Evolutionary conservation across 169 alveolate species (phyloP).

Genomic region (Babesia bigemina): DNA sequence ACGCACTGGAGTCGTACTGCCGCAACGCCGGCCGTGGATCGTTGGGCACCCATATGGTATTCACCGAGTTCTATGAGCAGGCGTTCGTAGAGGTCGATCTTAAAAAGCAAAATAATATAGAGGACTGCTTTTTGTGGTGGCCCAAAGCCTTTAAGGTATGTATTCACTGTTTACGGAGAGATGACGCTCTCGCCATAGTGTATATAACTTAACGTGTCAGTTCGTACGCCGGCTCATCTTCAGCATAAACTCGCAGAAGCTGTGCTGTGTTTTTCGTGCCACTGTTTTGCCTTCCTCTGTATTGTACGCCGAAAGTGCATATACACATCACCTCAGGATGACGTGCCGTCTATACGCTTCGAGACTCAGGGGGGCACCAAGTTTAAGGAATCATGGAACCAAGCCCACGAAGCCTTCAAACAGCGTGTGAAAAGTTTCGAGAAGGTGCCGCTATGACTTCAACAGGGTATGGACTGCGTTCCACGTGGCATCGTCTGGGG

Average conservation of each 20-base stretch:
- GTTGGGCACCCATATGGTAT: neutral
- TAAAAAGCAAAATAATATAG: slow-evolving; percentile 33
- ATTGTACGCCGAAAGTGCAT: neutral
- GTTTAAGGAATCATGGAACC: slow-evolving; percentile 61
- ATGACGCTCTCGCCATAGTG: neutral
- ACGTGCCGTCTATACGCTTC: slow-evolving; percentile 22
- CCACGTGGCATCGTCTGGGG: slow-evolving; percentile 10
- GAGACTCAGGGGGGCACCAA: slow-evolving; percentile 13
- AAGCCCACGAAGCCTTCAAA: slow-evolving; percentile 57
- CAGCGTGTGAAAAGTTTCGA: slow-evolving; percentile 45
- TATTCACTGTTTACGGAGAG: neutral
- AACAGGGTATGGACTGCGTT: slow-evolving; percentile 15
- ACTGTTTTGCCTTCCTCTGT: neutral
- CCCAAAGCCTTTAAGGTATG: slow-evolving; percentile 64
- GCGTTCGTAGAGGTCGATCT: slow-evolving; percentile 51
- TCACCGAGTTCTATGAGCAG: slow-evolving; percentile 24
- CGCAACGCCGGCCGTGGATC: neutral
- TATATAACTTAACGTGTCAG: neutral
- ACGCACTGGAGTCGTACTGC: slow-evolving; percentile 40
- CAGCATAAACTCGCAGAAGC: neutral
- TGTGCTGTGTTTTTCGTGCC: neutral
- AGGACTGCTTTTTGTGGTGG: slow-evolving; percentile 67
- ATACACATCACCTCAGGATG: slow-evolving; percentile 28
- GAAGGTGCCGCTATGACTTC: slow-evolving; percentile 40
- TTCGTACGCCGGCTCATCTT: neutral